Percentiles rank a stretch among this genome's conserved stretches.
phyloP scores from a whole-genome alignment of 768 basidiomycete genomes.

The Collybiopsis luxurians region DNA sequence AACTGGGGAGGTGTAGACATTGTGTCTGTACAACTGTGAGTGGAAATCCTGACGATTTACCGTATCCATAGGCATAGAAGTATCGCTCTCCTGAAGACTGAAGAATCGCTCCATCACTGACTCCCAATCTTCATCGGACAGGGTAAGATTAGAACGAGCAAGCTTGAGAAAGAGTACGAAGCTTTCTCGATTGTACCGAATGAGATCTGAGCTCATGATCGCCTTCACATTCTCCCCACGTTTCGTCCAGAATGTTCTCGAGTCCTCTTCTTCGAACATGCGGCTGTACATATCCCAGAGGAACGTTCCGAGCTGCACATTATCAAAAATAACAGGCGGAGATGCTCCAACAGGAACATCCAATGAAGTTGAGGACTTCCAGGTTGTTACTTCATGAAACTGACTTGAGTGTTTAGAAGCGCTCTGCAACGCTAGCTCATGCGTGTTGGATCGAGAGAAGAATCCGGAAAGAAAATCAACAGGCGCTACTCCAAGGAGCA shows the following conservation, averaged over 20 bases:
- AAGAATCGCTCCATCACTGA: conserved; percentile 34
- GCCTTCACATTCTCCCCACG: conserved; percentile 6
- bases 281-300: conserved; percentile 40
- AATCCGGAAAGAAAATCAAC: conserved; percentile 38
- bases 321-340: conserved; percentile 22
- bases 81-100: conserved; percentile 16
- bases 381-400: conserved; percentile 34
- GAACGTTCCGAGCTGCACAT: conserved; percentile 31
- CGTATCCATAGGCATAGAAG: conserved; percentile 18
- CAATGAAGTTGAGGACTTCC: conserved; percentile 29
- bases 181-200: conserved; percentile 47
- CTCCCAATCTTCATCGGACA: conserved; percentile 36
- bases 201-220: conserved; percentile 17
- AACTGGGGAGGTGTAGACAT: conserved; percentile 28
- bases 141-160: conserved; percentile 31
- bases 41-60: conserved; percentile 47
- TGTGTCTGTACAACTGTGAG: conserved; percentile 38
- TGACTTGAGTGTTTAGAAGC: conserved; percentile 15
- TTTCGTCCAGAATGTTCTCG: not conserved
- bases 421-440: conserved; percentile 28
- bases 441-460: conserved; percentile 35
- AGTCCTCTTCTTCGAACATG: conserved; percentile 40
- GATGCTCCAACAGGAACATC: conserved; percentile 13
- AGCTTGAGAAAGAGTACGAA: conserved; percentile 44
- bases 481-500: conserved; percentile 42